phyloP scores from a whole-genome alignment of 2,329 filamentous ascomycete genomes.

The Chaetomiaceae sp. region DNA sequence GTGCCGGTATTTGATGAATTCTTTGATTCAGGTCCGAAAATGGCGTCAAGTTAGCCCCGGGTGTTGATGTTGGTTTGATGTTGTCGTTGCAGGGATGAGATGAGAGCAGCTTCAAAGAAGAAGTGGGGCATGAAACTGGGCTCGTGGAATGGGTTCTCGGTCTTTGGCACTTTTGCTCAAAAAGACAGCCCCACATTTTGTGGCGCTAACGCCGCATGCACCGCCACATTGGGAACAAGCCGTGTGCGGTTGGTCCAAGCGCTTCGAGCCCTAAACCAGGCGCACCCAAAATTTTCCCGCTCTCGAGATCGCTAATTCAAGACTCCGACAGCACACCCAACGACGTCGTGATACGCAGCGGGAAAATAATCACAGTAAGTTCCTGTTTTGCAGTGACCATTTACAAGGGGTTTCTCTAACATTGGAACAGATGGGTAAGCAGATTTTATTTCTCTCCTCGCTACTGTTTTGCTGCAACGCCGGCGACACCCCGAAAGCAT shows the following conservation, averaged over 20 bases:
- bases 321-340: slow-evolving; percentile 38
- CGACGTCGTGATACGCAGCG: slow-evolving; percentile 29
- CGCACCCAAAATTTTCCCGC: slow-evolving; percentile 27
- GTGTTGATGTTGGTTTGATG: neutral
- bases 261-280: slow-evolving; percentile 27
- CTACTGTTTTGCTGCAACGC: slow-evolving; percentile 10
- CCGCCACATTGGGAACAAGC: slow-evolving; percentile 20
- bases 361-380: slow-evolving; percentile 49
- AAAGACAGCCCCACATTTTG: slow-evolving; percentile 8
- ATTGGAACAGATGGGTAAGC: slow-evolving; percentile 56
- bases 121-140: neutral
- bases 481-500: slow-evolving; percentile 12
- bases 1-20: no score
- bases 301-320: slow-evolving; percentile 26
- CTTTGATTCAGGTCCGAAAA: neutral
- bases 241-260: slow-evolving; percentile 19
- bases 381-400: slow-evolving; percentile 10
- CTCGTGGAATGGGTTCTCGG: neutral
- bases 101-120: neutral
- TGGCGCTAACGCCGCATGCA: slow-evolving; percentile 8
- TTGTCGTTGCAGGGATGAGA: neutral
- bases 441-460: slow-evolving; percentile 22
- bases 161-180: no score
- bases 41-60: neutral
- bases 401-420: slow-evolving; percentile 18